Base-by-base conservation (phyloP, 2,329 filamentous ascomycete genomes). In the Sclerotinia spermophila region DNA sequence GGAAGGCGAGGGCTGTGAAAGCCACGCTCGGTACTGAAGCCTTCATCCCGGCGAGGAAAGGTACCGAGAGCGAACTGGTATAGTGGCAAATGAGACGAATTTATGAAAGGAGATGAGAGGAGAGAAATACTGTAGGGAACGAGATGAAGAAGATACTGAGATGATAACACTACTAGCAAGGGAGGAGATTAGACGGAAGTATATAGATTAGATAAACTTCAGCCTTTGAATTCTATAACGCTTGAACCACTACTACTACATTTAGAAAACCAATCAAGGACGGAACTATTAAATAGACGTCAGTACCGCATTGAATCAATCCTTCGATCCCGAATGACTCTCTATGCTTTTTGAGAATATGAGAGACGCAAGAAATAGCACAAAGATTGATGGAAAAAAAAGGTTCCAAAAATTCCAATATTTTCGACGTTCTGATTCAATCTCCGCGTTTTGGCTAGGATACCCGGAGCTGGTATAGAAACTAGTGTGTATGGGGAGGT, bases 361-460 rank as follows among this genome's bases (percentile, higher is more conserved):
- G 27, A 15, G 5, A 8, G 6, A 30, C 5, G 24, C 24, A 60
- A 42, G 11, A 35, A n/a, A 53, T n/a, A 17, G 27, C 48, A n/a
- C 5, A 27, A 27, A 27, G n/a, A 17, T 27, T 2, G n/a, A 53
- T 53, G 27, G 42, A 45, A 35, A 48, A 13, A 17, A 44, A n/a
- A 13, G 13, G 7, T n/a, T 7, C 19, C 55, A 17, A 24, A 27
- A 38, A 58, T 21, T n/a, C 21, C 24, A 33, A 19, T 38, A 67
- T 24, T 10, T 10, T 68, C 55, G 24, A 61, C n/a, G 27, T 27
- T 13, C 19, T n/a, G 24, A 1, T 40, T 58, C 66, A 68, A 61
- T 68, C 66, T 60, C 66, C 55, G 42, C 15, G 24, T 19, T 67
- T 38, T 40, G 35, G 38, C 38, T 60, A n/a, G 38, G 38, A 62